These are phyloP conservation scores for Coelastrella sp. DNA, from an alignment of 139 green algal species.

Conservation along the genomic window DNA sequence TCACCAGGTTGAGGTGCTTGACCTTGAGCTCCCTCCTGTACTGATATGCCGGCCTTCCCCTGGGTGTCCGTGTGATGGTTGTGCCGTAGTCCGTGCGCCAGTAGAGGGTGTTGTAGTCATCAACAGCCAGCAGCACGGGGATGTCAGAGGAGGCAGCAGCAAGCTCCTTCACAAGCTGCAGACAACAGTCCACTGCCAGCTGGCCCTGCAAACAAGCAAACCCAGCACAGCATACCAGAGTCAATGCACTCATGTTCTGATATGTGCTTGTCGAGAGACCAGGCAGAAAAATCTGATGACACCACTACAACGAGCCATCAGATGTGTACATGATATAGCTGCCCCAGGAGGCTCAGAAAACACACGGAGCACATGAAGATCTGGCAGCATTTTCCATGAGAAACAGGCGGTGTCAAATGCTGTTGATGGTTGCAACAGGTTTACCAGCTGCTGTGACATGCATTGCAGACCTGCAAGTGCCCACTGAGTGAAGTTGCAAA, in stretches of 20 bases:
- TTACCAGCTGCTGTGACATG: too few species aligned
- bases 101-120: slow-evolving; percentile 80
- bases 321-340: too few species aligned
- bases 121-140: slow-evolving; percentile 70
- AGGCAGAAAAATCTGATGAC: too few species aligned
- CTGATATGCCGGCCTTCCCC: slow-evolving; percentile 28
- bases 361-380: too few species aligned
- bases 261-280: too few species aligned
- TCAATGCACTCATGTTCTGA: background rate
- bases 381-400: too few species aligned
- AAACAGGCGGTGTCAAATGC: too few species aligned
- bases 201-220: slow-evolving; percentile 35
- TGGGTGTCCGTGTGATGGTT: background rate
- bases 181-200: slow-evolving; percentile 53
- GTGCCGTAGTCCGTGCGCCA: slow-evolving; percentile 64
- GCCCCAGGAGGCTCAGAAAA: too few species aligned
- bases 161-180: slow-evolving; percentile 51
- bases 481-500: background rate
- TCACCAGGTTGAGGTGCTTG: slow-evolving; percentile 64
- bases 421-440: too few species aligned
- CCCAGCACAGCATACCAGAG: background rate
- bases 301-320: too few species aligned
- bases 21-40: slow-evolving; percentile 49
- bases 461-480: too few species aligned
- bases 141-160: slow-evolving; percentile 9